A percentile compares a stretch with the other conserved stretches of the same genome.
Conservation (phyloP, 1,139 yeast genomes). For the Kodamaea suecica region DNA sequence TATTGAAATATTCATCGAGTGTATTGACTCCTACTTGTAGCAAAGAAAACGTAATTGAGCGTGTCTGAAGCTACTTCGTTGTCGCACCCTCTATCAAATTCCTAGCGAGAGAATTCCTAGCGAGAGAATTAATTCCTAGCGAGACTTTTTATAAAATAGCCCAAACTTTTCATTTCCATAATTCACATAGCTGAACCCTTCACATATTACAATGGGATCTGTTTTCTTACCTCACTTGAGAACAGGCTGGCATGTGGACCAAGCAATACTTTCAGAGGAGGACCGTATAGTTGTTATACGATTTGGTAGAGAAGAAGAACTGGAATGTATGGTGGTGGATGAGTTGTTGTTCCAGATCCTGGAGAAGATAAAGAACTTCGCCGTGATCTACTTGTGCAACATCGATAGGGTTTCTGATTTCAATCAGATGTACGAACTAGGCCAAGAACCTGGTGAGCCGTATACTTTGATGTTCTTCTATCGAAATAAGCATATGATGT, state of each 20-base stretch:
- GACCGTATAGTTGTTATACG: slow-evolving; percentile 84
- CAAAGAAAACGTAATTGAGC: no score
- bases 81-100: no score
- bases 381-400: slow-evolving; percentile 83
- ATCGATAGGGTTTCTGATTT: slow-evolving; percentile 88
- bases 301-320: slow-evolving; percentile 77
- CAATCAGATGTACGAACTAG: slow-evolving; percentile 87
- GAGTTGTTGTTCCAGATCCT: slow-evolving; percentile 77
- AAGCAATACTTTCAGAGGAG: slow-evolving; percentile 82
- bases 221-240: slow-evolving; percentile 82
- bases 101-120: no score
- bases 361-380: slow-evolving; percentile 84
- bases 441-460: slow-evolving; percentile 53
- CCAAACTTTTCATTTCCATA: no score
- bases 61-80: no score
- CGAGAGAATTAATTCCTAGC: no score
- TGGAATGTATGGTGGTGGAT: slow-evolving; percentile 87
- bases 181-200: no score
- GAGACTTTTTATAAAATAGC: no score
- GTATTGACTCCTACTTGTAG: no score
- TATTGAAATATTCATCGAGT: no score
- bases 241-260: slow-evolving; percentile 96
- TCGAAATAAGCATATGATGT: slow-evolving; percentile 94
- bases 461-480: slow-evolving; percentile 91
- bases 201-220: slow-evolving; percentile 73